Conservation (phyloP, 2,329 filamentous ascomycete genomes). For the Pseudodiploospora longispora region DNA sequence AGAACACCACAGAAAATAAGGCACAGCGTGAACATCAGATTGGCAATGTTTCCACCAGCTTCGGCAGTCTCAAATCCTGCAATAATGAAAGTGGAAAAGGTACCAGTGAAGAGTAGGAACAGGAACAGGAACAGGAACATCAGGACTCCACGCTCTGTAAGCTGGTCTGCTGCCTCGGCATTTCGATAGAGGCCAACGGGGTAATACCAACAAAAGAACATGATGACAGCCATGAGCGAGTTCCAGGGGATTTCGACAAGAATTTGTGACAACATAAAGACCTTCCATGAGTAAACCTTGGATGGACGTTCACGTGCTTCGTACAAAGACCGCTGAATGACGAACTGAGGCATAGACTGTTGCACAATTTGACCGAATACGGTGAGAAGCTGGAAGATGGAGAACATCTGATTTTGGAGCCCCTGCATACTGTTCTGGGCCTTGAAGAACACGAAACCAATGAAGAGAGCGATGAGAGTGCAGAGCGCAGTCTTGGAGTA, state of each 20-base stretch:
- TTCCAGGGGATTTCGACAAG: conserved; percentile 84
- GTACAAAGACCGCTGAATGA: conserved; percentile 72
- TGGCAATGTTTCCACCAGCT: conserved; percentile 67
- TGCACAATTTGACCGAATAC: conserved; percentile 74
- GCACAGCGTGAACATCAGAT: conserved; percentile 63
- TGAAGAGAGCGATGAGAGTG: conserved; percentile 59
- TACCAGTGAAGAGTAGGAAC: conserved; percentile 75
- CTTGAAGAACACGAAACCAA: conserved; percentile 73
- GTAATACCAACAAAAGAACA: conserved; percentile 81
- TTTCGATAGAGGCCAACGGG: conserved; percentile 71
- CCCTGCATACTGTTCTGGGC: conserved; percentile 66
- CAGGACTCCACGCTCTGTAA: conserved; percentile 62
- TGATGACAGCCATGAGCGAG: conserved; percentile 63
- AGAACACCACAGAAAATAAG: conserved; percentile 73
- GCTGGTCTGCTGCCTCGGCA: conserved; percentile 51
- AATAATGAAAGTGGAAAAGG: conserved; percentile 73
- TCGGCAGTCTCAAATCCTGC: conserved; percentile 68
- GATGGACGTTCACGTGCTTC: conserved; percentile 79
- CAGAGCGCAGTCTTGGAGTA: conserved; percentile 72
- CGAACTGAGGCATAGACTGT: conserved; percentile 80
- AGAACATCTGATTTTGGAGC: conserved; percentile 79
- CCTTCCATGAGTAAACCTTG: conserved; percentile 77
- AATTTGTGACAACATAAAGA: conserved; percentile 78
- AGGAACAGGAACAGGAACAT: conserved; percentile 70
- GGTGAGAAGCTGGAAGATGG: conserved; percentile 75